A percentile compares a stretch with the other conserved stretches of the same genome.
These are phyloP conservation scores for Helicostylum pulchrum DNA, from an alignment of 192 early-diverging fungal genomes.

Conservation along the genomic window DNA sequence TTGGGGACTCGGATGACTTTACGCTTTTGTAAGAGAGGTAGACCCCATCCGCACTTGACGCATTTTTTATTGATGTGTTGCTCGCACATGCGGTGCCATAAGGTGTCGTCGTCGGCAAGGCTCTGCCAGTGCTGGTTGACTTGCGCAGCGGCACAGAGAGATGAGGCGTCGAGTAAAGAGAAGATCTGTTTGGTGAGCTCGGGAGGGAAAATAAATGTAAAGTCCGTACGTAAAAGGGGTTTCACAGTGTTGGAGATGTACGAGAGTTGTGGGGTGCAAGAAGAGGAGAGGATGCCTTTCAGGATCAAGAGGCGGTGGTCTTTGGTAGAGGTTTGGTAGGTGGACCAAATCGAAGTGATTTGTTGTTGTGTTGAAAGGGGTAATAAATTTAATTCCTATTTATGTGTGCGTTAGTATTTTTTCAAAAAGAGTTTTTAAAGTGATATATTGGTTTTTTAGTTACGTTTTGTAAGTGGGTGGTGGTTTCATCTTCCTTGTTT, in stretches of 20 bases:
- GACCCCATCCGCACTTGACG: constrained; percentile 92
- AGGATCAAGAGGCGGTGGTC: constrained; percentile 62
- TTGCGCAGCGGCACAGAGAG: constrained; percentile 87
- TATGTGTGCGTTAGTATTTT: too few species aligned
- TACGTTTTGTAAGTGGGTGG: constrained; percentile 43
- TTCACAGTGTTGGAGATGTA: constrained; percentile 68
- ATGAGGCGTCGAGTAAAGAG: constrained; percentile 85
- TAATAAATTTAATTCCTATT: not conserved
- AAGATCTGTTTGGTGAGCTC: constrained; percentile 83
- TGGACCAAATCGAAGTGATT: constrained; percentile 60
- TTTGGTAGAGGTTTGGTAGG: constrained; percentile 57
- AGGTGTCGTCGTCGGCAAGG: constrained; percentile 84
- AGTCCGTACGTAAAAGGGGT: constrained; percentile 73
- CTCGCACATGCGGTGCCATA: constrained; percentile 97
- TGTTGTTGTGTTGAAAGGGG: constrained; percentile 52
- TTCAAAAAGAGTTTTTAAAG: too few species aligned
- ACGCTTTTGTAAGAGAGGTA: constrained; percentile 73
- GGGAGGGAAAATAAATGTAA: constrained; percentile 64
- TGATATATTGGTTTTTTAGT: too few species aligned
- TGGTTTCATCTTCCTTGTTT: constrained; percentile 39
- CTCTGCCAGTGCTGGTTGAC: constrained; percentile 76
- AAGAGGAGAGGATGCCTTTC: constrained; percentile 71
- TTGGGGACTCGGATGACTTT: constrained; percentile 10
- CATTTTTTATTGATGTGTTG: constrained; percentile 98
- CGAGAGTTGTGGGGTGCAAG: constrained; percentile 83